Base-by-base conservation (phyloP, 2,329 filamentous ascomycete genomes). In the Aciculosporium take region DNA sequence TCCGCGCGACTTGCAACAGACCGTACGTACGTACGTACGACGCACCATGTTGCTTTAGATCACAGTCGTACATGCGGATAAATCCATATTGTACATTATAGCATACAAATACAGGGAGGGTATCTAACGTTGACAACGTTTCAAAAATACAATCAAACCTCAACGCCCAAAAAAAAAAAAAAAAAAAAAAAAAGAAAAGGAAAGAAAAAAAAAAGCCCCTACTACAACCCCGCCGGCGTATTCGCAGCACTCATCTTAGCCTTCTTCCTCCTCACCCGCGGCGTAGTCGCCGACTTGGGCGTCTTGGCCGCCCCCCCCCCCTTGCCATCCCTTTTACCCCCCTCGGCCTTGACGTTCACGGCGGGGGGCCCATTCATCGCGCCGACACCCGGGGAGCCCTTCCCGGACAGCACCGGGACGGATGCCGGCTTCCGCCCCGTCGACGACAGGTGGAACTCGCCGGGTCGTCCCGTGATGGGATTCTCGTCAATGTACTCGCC, bases 401-500 rank as follows among this genome's bases (percentile, higher is more conserved):
- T 49, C 34, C 57, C 57, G 2, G 57, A 58, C 17, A 58, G 56
- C 18, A 59, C 55, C 13, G 52, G 53, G 4, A 58, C 54, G 2
- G 56, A n/a, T n/a, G n/a, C n/a, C n/a, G n/a, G 51, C 51, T 72
- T 72, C 41, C 74, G 67, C 1, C 76, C 76, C 0, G 74, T 79
- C 7, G 73, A 76, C 7, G 71, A 71, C 9, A 80, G 66, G 49
- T 79, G 74, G 56, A 81, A 81, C 41, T 77, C 74, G 38, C 77
- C 77, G 1, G 77, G 77, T 24, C 71, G 68, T 37, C 78, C 77
- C 0, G 75, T 79, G 50, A 81, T 80, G 32, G 76, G 75, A 48
- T 79, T 81, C 56, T 80, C 74, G 56, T 81, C 74, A 58, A 81
- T 72, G 53, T 76, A 81, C 48, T 81, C 76, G 37, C 74, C 71